A percentile compares a stretch with the other conserved stretches of the same genome.
Evolutionary conservation across 805 yeast genomes (phyloP).

Genomic region (Ogataea naganishii): DNA sequence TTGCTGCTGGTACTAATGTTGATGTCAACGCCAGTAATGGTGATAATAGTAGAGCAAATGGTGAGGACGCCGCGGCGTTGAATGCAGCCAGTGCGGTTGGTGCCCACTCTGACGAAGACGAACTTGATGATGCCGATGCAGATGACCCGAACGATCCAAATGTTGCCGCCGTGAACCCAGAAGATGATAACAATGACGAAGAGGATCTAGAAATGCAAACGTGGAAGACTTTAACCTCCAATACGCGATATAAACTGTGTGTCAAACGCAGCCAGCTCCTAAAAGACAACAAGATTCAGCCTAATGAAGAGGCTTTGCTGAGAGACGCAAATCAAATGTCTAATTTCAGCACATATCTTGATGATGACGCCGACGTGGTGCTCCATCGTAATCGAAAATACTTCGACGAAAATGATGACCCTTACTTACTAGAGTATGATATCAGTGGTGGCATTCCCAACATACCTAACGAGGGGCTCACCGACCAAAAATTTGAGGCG

Average conservation of each 20-base stretch:
- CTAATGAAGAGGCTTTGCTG: slow-evolving; percentile 60
- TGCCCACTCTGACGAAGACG: slow-evolving; percentile 14
- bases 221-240: slow-evolving; percentile 81
- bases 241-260: slow-evolving; percentile 69
- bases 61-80: too few species aligned
- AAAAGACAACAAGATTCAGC: slow-evolving; percentile 46
- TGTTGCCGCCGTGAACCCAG: slow-evolving; percentile 19
- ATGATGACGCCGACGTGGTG: slow-evolving; percentile 25
- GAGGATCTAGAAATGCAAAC: slow-evolving; percentile 73
- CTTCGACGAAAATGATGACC: slow-evolving; percentile 48
- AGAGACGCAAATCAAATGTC: slow-evolving; percentile 64
- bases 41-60: too few species aligned
- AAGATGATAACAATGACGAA: slow-evolving; percentile 38
- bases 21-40: not conserved
- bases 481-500: slow-evolving; percentile 34
- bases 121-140: slow-evolving; percentile 36
- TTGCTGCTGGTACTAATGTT: slow-evolving; percentile 2
- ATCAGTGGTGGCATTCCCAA: slow-evolving; percentile 74
- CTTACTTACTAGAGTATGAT: slow-evolving; percentile 76
- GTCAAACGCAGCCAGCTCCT: slow-evolving; percentile 60
- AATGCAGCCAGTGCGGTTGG: slow-evolving; percentile 13
- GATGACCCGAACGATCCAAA: slow-evolving; percentile 32
- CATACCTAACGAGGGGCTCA: slow-evolving; percentile 42
- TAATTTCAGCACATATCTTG: slow-evolving; percentile 40
- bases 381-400: slow-evolving; percentile 25